Base-by-base conservation (phyloP, 345 rosid species). In the Boechera divaricarpa region DNA sequence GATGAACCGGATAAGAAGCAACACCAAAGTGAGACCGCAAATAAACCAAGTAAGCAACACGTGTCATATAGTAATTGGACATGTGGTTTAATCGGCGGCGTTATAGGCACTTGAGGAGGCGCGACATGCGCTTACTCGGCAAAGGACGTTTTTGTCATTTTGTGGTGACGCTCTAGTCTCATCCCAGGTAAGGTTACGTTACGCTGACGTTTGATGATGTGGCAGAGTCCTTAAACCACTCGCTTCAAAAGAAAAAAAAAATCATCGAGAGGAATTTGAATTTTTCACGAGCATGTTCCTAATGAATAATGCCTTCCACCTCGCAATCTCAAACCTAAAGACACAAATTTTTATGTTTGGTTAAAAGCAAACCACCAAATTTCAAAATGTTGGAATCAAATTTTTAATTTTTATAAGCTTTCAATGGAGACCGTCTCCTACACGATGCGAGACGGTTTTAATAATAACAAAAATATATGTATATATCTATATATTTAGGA, bases 261-360 rank as follows among this genome's bases (percentile, higher is more conserved):
- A 13, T 10, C 26, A 41, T 54, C 11, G 3, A 49, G 33, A 67
- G 69, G 69, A 67, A 56, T 33, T 74, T 65, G 67, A 67, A 48
- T 5, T 51, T 44, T 58, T 49, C 47, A 15, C 6, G 63, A 76
- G 69, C 55, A 60, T 76, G 63, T 60, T 68, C 74, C 4, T 1
- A 13, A 2, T 76, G 74, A 68, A 76, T 52, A 69, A 61, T 76
- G 69, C 69, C 56, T 26, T 61, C 39, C 69, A 69, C 69, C 56
- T 68, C 5, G 55, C 38, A 61, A 31, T 60, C 68, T 67, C 44
- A 26, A 26, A 26, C 33, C 45, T 49, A 47, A 28, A 36, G 12
- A 60, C 67, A 72, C 39, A 70, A 0, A 2, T 48, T 24, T 35
- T 4, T 26, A 18, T 32, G 21, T 39, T 35, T 58, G 49, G 65